Base-by-base conservation (phyloP, 495 filamentous ascomycete genomes). In the Hyaloscypha hepaticicola region DNA sequence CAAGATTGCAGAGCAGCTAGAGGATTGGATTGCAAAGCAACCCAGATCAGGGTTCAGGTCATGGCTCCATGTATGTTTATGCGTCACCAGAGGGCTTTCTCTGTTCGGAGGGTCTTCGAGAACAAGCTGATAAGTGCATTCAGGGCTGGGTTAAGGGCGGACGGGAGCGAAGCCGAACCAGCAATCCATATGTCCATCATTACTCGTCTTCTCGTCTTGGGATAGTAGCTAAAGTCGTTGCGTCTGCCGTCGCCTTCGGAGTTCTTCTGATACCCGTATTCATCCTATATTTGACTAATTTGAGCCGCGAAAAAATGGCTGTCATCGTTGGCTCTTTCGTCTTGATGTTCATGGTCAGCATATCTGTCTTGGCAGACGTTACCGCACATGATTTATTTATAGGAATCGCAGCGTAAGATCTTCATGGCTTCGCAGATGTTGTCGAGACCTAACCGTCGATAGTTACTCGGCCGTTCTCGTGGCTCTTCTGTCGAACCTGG, bases 261-360 rank as follows among this genome's bases (percentile, higher is more conserved):
- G 26, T 29, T 26, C 33, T 57, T 51, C 61, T 63, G 12, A 38
- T 38, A 11, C 61, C 61, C 11, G 52, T 63, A 28, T 57, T 63
- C 11, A 25, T 63, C 8, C 21, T 63, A 33, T 63, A 28, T 26
- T 29, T 63, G 4, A 5, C 7, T 5, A n/a, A 25, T 12, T 8
- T 63, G 11, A 25, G 52, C n/a, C n/a, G 21, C 1, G 52, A n/a
- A 6, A 33, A 25, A 8, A 56, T 41, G 52, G 33, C 52, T 25
- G n/a, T 5, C 22, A 27, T 63, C n/a, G 61, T 63, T 8, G 61
- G 49, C 14, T 33, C 14, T 4, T 63, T 63, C 21, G 33, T 56
- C 11, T 14, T 45, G 5, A 9, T 48, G 16, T 57, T 63, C 24
- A 28, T 53, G 51, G 7, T 26, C 22, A 14, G 25, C 8, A 29